Evolutionary conservation across 352 stramenopile genomes (phyloP).

Genomic region (Phytophthora sojae): DNA sequence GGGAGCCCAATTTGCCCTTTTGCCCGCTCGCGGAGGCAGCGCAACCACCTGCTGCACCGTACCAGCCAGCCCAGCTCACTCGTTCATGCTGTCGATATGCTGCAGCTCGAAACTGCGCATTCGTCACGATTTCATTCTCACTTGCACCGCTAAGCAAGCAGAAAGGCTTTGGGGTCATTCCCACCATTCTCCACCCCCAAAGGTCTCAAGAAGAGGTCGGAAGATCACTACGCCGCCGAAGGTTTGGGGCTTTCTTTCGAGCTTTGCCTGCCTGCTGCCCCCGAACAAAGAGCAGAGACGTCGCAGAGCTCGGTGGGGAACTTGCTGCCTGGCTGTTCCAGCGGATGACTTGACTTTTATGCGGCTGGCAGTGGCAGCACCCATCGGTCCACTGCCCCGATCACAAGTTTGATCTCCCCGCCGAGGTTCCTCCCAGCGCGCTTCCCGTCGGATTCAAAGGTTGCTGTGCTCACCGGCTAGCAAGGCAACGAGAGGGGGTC

Average conservation of each 20-base stretch:
- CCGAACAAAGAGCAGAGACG: constrained; percentile 13
- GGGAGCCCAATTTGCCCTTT: constrained; percentile 29
- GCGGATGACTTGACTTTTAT: constrained; percentile 13
- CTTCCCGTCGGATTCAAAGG: not conserved
- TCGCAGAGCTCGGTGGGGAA: constrained; percentile 22
- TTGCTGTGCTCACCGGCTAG: constrained; percentile 1
- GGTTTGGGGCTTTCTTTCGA: constrained; percentile 32
- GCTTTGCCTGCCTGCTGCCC: not conserved
- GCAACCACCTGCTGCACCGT: constrained; percentile 3
- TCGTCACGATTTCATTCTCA: not conserved
- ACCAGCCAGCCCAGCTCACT: not conserved
- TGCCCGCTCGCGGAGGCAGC: constrained; percentile 24
- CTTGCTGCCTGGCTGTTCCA: not conserved
- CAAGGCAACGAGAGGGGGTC: not conserved
- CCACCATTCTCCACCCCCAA: not conserved
- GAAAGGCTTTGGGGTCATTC: constrained; percentile 6
- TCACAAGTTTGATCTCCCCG: not conserved
- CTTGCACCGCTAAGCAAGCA: not conserved
- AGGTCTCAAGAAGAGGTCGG: constrained; percentile 27
- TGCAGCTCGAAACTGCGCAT: constrained; percentile 26
- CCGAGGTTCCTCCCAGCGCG: not conserved
- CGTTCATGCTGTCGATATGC: constrained; percentile 5
- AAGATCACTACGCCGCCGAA: constrained; percentile 29
- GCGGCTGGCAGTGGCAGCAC: constrained; percentile 4
- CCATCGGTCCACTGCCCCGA: constrained; percentile 2